These are phyloP conservation scores for Cryptosporidium ryanae DNA, from an alignment of 169 alveolate species.

Conservation along the genomic window DNA sequence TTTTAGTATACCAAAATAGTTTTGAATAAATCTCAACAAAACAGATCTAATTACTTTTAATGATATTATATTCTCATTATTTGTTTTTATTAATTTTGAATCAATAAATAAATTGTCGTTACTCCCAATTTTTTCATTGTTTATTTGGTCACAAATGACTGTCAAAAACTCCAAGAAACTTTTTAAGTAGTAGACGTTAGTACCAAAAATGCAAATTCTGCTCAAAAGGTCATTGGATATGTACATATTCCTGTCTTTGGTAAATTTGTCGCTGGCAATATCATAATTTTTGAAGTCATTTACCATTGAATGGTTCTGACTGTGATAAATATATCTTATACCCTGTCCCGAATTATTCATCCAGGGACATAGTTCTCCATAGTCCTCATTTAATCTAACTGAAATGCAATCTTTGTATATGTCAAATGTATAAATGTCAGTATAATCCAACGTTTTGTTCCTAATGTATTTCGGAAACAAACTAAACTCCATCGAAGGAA, in stretches of 20 bases:
- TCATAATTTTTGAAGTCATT: not conserved
- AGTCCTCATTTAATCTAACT: not conserved
- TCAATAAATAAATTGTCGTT: not conserved
- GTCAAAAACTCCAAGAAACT: slow-evolving; percentile 18
- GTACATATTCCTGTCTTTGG: not conserved
- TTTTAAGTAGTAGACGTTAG: slow-evolving; percentile 36
- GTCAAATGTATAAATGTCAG: slow-evolving; percentile 1
- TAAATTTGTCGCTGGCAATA: too few species aligned
- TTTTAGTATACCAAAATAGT: slow-evolving; percentile 8
- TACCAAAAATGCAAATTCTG: slow-evolving; percentile 24
- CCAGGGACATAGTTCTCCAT: slow-evolving; percentile 65
- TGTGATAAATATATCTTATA: not conserved
- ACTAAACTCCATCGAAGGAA: slow-evolving; percentile 38
- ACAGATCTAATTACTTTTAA: not conserved
- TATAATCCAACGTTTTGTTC: not conserved
- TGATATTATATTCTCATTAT: slow-evolving; percentile 4
- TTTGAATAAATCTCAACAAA: slow-evolving; percentile 4
- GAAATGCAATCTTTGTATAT: slow-evolving; percentile 9
- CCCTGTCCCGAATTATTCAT: slow-evolving; percentile 43
- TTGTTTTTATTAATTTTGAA: not conserved
- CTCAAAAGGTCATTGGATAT: slow-evolving; percentile 31
- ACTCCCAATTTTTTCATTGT: not conserved
- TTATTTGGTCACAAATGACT: not conserved
- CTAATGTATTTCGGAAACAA: slow-evolving; percentile 8
- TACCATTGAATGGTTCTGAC: not conserved